phyloP scores from a whole-genome alignment of 768 basidiomycete species.

The Hygrocybe coccinea region DNA sequence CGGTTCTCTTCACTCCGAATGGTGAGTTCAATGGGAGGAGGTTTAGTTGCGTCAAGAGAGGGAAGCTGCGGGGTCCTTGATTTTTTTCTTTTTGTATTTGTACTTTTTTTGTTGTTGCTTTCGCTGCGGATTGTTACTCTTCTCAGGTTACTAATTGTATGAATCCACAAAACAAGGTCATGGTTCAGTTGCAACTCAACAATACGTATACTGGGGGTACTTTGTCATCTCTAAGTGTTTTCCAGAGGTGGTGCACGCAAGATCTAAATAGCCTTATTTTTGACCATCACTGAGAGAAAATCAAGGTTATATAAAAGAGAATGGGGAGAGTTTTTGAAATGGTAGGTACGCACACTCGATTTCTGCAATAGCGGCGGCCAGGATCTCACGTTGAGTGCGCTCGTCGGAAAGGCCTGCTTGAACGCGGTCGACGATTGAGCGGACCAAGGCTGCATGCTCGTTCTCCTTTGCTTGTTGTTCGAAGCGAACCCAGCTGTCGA shows the following conservation, averaged over 20 bases:
- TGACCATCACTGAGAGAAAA: slow-evolving; percentile 66
- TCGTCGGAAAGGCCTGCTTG: slow-evolving; percentile 78
- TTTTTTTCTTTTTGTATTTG: no score
- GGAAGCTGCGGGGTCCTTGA: no score
- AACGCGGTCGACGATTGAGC: slow-evolving; percentile 84
- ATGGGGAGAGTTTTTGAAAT: not conserved
- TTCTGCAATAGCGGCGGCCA: slow-evolving; percentile 74
- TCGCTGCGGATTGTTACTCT: no score
- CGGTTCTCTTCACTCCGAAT: not conserved
- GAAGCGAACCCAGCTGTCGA: slow-evolving; percentile 97
- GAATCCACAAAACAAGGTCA: no score
- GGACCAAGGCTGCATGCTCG: slow-evolving; percentile 89
- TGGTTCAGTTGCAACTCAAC: no score
- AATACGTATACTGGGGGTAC: no score
- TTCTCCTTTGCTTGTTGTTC: slow-evolving; percentile 96
- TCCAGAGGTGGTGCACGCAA: not conserved
- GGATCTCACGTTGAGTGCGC: slow-evolving; percentile 83
- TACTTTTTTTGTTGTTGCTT: no score
- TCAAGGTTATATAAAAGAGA: not conserved
- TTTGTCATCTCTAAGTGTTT: no score
- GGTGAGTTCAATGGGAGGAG: not conserved
- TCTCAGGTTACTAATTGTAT: no score
- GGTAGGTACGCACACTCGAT: slow-evolving; percentile 75
- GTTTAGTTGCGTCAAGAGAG: not conserved
- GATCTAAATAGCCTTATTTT: slow-evolving; percentile 77